Conservation (phyloP, 208 protist genomes). For the Trichomonas gallinae region DNA sequence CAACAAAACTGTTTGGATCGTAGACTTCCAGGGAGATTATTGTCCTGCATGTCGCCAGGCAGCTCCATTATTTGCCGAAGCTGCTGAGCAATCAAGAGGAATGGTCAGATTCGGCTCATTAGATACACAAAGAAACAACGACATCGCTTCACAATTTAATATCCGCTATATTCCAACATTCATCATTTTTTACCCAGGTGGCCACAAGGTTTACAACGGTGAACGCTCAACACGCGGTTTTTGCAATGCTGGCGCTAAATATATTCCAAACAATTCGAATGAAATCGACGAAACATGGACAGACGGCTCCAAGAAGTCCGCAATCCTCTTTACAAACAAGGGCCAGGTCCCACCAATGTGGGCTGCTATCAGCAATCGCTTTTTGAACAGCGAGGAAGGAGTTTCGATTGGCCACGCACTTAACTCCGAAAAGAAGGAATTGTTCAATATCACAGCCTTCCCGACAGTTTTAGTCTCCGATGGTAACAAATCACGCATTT, state of each 20-base stretch:
- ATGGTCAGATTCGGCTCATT: not conserved
- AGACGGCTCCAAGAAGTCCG: not conserved
- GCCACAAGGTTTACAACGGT: not conserved
- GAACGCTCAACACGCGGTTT: not conserved
- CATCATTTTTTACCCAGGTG: not conserved
- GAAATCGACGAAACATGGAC: not conserved
- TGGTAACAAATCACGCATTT: not conserved
- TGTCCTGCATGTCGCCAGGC: not conserved
- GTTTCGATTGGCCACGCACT: not conserved
- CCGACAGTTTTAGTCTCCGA: not conserved
- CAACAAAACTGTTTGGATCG: not conserved
- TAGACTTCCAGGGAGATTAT: not conserved
- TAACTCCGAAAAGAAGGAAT: not conserved
- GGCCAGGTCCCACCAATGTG: not conserved
- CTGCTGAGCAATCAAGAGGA: not conserved
- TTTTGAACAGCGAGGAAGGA: not conserved
- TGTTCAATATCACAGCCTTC: not conserved
- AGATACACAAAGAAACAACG: not conserved
- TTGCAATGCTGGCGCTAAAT: not conserved
- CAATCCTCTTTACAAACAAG: not conserved
- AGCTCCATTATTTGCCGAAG: not conserved
- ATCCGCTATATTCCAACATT: constrained; percentile 3
- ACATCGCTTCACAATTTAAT: not conserved
- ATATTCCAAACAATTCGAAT: not conserved
- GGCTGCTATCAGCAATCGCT: not conserved